Evolutionary conservation across 2,329 filamentous ascomycete species (phyloP).

Genomic region (Macrophomina pseudophaseolina): DNA sequence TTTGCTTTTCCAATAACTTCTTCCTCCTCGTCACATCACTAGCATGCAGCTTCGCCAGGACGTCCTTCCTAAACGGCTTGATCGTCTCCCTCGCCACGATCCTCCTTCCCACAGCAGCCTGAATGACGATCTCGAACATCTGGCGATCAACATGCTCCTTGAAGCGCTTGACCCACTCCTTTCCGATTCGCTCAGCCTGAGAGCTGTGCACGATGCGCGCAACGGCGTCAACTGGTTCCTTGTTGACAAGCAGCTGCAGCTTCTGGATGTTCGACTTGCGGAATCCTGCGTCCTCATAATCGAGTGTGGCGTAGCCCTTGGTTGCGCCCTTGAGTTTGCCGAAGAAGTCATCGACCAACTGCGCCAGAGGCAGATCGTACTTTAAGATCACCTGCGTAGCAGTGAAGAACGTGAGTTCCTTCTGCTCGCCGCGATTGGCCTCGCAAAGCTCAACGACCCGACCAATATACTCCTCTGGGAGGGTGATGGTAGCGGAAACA

Average conservation of each 20-base stretch:
- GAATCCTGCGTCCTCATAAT: constrained; percentile 96
- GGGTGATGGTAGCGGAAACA: constrained; percentile 82
- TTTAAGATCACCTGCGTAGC: constrained; percentile 91
- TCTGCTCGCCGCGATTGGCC: constrained; percentile 83
- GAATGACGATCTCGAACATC: constrained; percentile 96
- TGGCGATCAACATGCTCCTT: constrained; percentile 96
- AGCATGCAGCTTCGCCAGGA: constrained; percentile 89
- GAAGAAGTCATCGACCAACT: constrained; percentile 96
- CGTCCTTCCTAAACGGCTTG: constrained; percentile 96
- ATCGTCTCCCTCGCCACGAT: constrained; percentile 92
- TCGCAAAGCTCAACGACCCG: constrained; percentile 96
- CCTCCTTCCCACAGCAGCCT: constrained; percentile 80
- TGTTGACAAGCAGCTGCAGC: constrained; percentile 92
- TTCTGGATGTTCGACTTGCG: constrained; percentile 80
- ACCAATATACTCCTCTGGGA: constrained; percentile 92
- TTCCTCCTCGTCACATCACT: constrained; percentile 80
- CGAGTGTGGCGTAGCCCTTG: constrained; percentile 93
- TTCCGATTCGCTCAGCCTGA: constrained; percentile 79
- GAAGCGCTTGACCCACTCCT: constrained; percentile 92
- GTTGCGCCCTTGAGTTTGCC: constrained; percentile 93
- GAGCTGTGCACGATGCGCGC: constrained; percentile 85
- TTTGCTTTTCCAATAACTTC: constrained; percentile 95
- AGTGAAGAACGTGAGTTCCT: constrained; percentile 88
- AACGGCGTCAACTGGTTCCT: constrained; percentile 89
- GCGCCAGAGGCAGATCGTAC: constrained; percentile 85